Conservation (phyloP, 495 filamentous ascomycete species). For the Lichina pygmaea region DNA sequence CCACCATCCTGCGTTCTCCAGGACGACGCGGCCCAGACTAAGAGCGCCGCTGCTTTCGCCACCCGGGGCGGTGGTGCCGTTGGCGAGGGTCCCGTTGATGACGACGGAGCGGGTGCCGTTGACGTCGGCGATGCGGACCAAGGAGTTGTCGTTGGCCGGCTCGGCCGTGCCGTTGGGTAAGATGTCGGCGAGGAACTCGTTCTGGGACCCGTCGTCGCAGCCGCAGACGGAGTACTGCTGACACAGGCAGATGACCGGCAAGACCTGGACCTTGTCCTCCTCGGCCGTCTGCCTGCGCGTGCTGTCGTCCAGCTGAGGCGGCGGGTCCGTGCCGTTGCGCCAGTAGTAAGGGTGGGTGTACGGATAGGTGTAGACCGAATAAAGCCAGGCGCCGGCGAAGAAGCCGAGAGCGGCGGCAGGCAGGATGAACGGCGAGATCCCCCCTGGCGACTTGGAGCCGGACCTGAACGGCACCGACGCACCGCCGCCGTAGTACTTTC, state of each 20-base stretch:
- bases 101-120: constrained; percentile 54
- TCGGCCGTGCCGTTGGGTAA: constrained; percentile 35
- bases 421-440: constrained; percentile 31
- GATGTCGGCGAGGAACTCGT: constrained; percentile 25
- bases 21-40: constrained; percentile 16
- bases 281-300: constrained; percentile 7
- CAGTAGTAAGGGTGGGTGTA: constrained; percentile 32
- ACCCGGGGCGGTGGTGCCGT: constrained; percentile 47
- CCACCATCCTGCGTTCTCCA: constrained; percentile 26
- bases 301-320: constrained; percentile 4
- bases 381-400: constrained; percentile 32
- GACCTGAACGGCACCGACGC: constrained; percentile 37
- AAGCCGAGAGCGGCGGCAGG: constrained; percentile 27
- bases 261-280: constrained; percentile 30
- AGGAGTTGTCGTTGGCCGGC: constrained; percentile 27
- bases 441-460: constrained; percentile 25
- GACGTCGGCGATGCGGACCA: constrained; percentile 33
- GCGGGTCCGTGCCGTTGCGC: constrained; percentile 23
- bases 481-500: constrained; percentile 57
- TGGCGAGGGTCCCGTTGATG: constrained; percentile 66
- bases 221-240: constrained; percentile 42
- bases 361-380: constrained; percentile 33
- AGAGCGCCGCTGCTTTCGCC: constrained; percentile 10
- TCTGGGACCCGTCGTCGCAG: constrained; percentile 50
- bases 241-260: constrained; percentile 53